Conservation (phyloP, 768 basidiomycete genomes). For the Pleurotus tuoliensis region DNA sequence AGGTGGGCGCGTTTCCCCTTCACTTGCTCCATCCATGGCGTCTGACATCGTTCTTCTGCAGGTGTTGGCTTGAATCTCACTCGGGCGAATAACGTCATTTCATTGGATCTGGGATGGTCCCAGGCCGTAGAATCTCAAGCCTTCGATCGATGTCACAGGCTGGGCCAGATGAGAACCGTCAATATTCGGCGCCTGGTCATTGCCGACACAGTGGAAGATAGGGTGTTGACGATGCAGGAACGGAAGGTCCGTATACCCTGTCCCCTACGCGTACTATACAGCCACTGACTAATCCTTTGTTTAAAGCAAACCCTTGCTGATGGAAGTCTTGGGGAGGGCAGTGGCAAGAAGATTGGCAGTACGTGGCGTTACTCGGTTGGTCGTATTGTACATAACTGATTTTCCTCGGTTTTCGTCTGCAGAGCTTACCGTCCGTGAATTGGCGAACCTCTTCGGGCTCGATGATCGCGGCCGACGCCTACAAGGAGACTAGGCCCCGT, state of each 20-base stretch:
- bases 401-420: not conserved
- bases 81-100: conserved; percentile 61
- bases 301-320: conserved; percentile 51
- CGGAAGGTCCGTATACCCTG: conserved; percentile 41
- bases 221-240: conserved; percentile 62
- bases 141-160: conserved; percentile 55
- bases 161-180: conserved; percentile 53
- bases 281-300: not conserved
- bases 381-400: too few relatives aligned
- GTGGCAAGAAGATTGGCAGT: conserved; percentile 54
- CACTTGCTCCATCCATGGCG: not conserved
- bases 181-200: conserved; percentile 56
- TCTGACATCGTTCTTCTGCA: conserved; percentile 8
- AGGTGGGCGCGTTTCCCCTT: conserved; percentile 32
- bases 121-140: conserved; percentile 61
- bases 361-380: conserved; percentile 17
- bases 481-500: not conserved
- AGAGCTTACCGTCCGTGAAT: not conserved
- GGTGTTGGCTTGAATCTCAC: conserved; percentile 57
- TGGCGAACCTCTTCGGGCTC: not conserved
- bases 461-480: not conserved
- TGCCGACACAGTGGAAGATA: conserved; percentile 59
- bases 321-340: conserved; percentile 59
- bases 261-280: not conserved
- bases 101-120: conserved; percentile 62